phyloP scores from a whole-genome alignment of 83 land plant genomes.

The Larix sibirica region DNA sequence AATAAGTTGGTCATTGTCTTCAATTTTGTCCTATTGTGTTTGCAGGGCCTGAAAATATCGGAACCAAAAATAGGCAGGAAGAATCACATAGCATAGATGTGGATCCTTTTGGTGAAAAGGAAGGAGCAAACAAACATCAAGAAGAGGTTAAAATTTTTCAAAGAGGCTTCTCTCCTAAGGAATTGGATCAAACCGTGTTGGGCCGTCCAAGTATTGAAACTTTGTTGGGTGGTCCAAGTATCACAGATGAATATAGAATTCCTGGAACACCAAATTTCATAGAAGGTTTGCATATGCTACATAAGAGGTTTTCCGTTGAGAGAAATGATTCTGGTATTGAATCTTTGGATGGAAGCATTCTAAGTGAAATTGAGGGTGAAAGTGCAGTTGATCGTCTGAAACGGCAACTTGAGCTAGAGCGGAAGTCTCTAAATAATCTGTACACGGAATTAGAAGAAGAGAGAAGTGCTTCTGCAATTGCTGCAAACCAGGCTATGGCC shows the following conservation, averaged over 20 bases:
- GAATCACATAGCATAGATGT: neutral
- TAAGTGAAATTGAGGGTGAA: slow-evolving; percentile 74
- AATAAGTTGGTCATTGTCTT: neutral
- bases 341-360: slow-evolving; percentile 58
- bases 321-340: slow-evolving; percentile 53
- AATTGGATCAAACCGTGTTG: slow-evolving; percentile 12
- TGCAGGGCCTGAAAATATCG: slow-evolving; percentile 7
- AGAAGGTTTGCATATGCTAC: slow-evolving; percentile 17
- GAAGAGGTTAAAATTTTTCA: neutral
- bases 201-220: neutral
- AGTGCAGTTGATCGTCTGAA: slow-evolving; percentile 48
- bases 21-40: slow-evolving; percentile 1
- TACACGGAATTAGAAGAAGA: slow-evolving; percentile 76
- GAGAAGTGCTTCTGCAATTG: slow-evolving; percentile 68
- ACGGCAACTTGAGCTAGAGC: slow-evolving; percentile 58
- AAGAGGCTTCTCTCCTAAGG: slow-evolving; percentile 6
- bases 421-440: slow-evolving; percentile 35
- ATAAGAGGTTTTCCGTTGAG: slow-evolving; percentile 48
- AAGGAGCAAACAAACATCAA: neutral
- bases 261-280: slow-evolving; percentile 27
- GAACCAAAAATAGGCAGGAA: neutral
- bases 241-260: slow-evolving; percentile 32
- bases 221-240: neutral
- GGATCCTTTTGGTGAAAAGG: neutral
- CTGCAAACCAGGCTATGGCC: slow-evolving; percentile 79